Percentiles rank a stretch among this genome's conserved stretches.
Evolutionary conservation across 176 grass and related monocot genomes (phyloP).

Genomic region (Stipa capillata): DNA sequence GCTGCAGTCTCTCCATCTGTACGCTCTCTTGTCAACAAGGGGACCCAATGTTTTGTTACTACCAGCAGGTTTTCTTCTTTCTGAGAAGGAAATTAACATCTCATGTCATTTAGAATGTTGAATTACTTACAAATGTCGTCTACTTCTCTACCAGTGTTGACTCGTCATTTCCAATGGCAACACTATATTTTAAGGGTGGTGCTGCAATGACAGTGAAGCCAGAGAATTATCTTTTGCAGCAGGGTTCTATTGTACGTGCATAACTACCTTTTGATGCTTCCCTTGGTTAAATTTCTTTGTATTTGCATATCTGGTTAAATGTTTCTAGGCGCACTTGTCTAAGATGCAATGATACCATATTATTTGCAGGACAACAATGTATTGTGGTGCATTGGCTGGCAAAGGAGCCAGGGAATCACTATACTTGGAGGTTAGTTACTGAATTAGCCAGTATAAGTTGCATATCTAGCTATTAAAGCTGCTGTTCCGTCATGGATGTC

Average conservation of each 20-base stretch:
- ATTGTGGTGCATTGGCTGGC: slow-evolving; percentile 98
- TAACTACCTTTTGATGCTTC: slow-evolving; percentile 6
- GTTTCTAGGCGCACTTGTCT: slow-evolving; percentile 7
- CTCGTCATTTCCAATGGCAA: slow-evolving; percentile 75
- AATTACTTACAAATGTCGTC: slow-evolving; percentile 13
- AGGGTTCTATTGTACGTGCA: slow-evolving; percentile 56
- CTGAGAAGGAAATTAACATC: slow-evolving; percentile 8
- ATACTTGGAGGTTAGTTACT: slow-evolving; percentile 81
- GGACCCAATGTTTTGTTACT: slow-evolving; percentile 85
- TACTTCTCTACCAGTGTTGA: slow-evolving; percentile 50
- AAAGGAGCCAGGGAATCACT: slow-evolving; percentile 82
- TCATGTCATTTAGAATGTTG: background rate
- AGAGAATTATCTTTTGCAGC: slow-evolving; percentile 88
- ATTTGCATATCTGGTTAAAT: slow-evolving; percentile 2
- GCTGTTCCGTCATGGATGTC: background rate
- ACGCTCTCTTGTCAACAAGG: slow-evolving; percentile 47
- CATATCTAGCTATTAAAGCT: background rate
- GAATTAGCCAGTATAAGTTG: background rate
- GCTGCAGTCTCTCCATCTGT: slow-evolving; percentile 57
- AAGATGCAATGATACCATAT: slow-evolving; percentile 2
- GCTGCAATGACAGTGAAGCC: slow-evolving; percentile 79
- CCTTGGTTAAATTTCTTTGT: background rate
- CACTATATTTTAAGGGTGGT: slow-evolving; percentile 80
- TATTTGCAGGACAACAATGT: slow-evolving; percentile 59
- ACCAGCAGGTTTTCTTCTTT: slow-evolving; percentile 61